phyloP scores from a whole-genome alignment of 257 asterid genomes.

The Misopates orontium region DNA sequence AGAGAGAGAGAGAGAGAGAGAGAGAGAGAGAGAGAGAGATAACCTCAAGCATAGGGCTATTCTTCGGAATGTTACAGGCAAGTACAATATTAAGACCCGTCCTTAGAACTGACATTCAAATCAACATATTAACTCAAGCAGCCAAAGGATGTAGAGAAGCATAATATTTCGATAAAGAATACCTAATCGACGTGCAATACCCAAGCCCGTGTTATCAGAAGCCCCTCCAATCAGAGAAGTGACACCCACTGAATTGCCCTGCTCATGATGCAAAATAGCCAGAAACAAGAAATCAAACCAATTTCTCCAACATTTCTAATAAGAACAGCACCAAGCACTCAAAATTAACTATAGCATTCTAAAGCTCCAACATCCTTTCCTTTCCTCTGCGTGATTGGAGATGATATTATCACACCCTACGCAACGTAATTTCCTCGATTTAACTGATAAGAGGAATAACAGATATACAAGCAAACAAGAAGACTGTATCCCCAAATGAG shows the following conservation, averaged over 20 bases:
- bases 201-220: slow-evolving; percentile 80
- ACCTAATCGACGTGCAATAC: slow-evolving; percentile 93
- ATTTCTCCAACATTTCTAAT: slow-evolving; percentile 11
- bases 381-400: neutral
- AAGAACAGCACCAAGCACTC: slow-evolving; percentile 3
- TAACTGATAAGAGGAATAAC: neutral
- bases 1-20: slow-evolving; percentile 14
- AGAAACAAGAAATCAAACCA: slow-evolving; percentile 1
- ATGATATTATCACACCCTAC: neutral
- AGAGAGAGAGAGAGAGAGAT: slow-evolving; percentile 22
- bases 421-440: neutral
- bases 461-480: neutral
- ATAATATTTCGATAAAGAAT: slow-evolving; percentile 22
- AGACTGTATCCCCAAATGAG: neutral
- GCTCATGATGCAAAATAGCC: slow-evolving; percentile 31
- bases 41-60: slow-evolving; percentile 89
- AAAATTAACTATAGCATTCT: neutral
- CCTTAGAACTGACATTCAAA: slow-evolving; percentile 58
- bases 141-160: slow-evolving; percentile 8
- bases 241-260: slow-evolving; percentile 66
- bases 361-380: neutral
- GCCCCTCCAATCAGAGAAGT: slow-evolving; percentile 76
- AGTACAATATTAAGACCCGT: slow-evolving; percentile 77
- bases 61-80: slow-evolving; percentile 85
- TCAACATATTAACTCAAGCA: slow-evolving; percentile 28